These are phyloP conservation scores for Diaporthe helianthi DNA, from an alignment of 2,329 filamentous ascomycete genomes.

Conservation along the genomic window DNA sequence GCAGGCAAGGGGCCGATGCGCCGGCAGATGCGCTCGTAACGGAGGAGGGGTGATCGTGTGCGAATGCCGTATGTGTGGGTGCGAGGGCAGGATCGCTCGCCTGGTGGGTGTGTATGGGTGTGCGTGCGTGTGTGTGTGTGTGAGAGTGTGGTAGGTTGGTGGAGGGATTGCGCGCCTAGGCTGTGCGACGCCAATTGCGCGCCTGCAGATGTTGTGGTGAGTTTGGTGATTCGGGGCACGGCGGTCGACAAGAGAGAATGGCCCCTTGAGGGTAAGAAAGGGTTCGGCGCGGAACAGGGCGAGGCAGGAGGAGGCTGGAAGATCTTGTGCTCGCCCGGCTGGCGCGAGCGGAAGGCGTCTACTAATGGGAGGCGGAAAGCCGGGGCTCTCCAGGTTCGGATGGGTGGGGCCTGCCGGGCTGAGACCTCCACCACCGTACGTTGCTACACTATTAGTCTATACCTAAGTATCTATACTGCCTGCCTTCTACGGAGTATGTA, in stretches of 20 bases:
- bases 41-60: neutral
- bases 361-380: constrained; percentile 26
- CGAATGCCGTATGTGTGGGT: too few relatives aligned
- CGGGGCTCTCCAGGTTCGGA: constrained; percentile 14
- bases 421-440: constrained; percentile 21
- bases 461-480: too few relatives aligned
- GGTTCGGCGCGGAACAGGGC: constrained; percentile 28
- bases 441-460: too few relatives aligned
- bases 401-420: constrained; percentile 25
- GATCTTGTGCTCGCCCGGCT: constrained; percentile 13
- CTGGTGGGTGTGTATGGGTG: neutral
- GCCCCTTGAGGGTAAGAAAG: neutral
- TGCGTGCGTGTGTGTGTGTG: too few relatives aligned
- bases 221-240: constrained; percentile 12
- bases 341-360: constrained; percentile 29
- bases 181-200: constrained; percentile 31
- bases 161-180: neutral
- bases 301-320: constrained; percentile 16
- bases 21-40: constrained; percentile 14
- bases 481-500: too few relatives aligned
- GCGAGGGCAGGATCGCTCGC: neutral
- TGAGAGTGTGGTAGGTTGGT: too few relatives aligned
- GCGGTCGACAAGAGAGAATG: neutral
- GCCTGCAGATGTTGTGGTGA: constrained; percentile 9
- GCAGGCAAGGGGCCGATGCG: constrained; percentile 9